phyloP scores from a whole-genome alignment of 495 filamentous ascomycete species.

The Delitschia confertaspora region DNA sequence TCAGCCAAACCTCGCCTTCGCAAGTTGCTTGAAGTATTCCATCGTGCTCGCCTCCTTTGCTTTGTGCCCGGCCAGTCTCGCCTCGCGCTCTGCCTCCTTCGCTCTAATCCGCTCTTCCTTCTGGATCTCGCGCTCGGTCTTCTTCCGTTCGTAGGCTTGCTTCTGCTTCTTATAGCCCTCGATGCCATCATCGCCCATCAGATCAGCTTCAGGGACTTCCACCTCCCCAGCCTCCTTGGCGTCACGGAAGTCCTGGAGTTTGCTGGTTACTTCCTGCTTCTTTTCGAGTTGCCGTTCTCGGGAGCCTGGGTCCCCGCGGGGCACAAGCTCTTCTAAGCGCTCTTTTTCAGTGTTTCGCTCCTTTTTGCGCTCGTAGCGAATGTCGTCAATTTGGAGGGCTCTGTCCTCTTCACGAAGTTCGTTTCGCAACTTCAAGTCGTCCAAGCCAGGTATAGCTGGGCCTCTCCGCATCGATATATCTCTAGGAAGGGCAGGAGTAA shows the following conservation, averaged over 20 bases:
- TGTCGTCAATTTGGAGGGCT: slow-evolving; percentile 42
- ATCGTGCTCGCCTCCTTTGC: slow-evolving; percentile 59
- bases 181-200: slow-evolving; percentile 53
- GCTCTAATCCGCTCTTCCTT: slow-evolving; percentile 56
- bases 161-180: slow-evolving; percentile 51
- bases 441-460: slow-evolving; percentile 62
- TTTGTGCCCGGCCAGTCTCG: slow-evolving; percentile 46
- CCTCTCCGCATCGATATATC: slow-evolving; percentile 40
- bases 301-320: slow-evolving; percentile 77
- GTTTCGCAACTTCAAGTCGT: slow-evolving; percentile 59
- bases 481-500: slow-evolving; percentile 61
- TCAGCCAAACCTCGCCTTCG: slow-evolving; percentile 48
- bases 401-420: slow-evolving; percentile 51
- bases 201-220: slow-evolving; percentile 51
- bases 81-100: slow-evolving; percentile 54
- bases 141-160: slow-evolving; percentile 46
- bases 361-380: slow-evolving; percentile 50
- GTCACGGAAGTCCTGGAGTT: slow-evolving; percentile 51
- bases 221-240: slow-evolving; percentile 44
- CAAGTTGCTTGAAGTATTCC: slow-evolving; percentile 55
- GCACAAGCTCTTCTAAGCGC: slow-evolving; percentile 66
- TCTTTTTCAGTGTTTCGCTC: slow-evolving; percentile 55
- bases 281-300: slow-evolving; percentile 84
- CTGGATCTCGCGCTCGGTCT: slow-evolving; percentile 56
- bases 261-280: slow-evolving; percentile 47